phyloP scores from a whole-genome alignment of 805 yeast species.

The Candida pseudofarinosa region DNA sequence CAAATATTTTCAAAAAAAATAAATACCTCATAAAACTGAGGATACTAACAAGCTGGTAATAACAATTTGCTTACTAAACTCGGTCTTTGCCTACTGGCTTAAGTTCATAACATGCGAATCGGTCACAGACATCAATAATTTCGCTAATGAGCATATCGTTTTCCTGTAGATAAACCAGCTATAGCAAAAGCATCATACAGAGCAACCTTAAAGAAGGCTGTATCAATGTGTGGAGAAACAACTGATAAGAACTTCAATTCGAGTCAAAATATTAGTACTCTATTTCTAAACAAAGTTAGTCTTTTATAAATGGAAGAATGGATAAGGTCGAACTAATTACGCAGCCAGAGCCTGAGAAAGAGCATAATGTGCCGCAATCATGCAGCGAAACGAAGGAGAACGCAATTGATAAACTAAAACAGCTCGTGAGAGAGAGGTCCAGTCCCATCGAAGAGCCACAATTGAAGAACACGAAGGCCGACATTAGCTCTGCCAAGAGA shows the following conservation, averaged over 20 bases:
- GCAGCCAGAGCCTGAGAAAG: slow-evolving; percentile 16
- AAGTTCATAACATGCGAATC: background rate
- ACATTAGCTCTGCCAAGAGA: too few species aligned
- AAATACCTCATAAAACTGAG: too few species aligned
- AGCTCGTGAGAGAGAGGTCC: slow-evolving; percentile 16
- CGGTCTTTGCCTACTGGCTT: too few species aligned
- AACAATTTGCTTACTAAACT: too few species aligned
- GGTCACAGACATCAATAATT: background rate
- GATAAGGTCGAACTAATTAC: slow-evolving; percentile 20
- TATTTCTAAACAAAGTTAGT: too few species aligned
- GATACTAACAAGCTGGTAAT: too few species aligned
- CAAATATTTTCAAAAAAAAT: too few species aligned
- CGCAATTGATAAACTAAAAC: slow-evolving; percentile 22
- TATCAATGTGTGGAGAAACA: background rate
- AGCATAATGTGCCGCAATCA: slow-evolving; percentile 9
- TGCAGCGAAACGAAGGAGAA: slow-evolving; percentile 6
- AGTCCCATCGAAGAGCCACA: slow-evolving; percentile 7
- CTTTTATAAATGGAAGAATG: too few species aligned
- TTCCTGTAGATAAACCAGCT: background rate
- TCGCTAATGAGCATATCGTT: background rate
- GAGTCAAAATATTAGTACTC: too few species aligned
- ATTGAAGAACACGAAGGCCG: slow-evolving; percentile 5
- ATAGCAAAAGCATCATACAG: background rate
- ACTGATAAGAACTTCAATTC: background rate
- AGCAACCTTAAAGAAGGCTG: background rate